A percentile compares a stretch with the other conserved stretches of the same genome.
These are phyloP conservation scores for Wickerhamiella siamensis DNA, from an alignment of 805 yeast genomes.

Conservation along the genomic window DNA sequence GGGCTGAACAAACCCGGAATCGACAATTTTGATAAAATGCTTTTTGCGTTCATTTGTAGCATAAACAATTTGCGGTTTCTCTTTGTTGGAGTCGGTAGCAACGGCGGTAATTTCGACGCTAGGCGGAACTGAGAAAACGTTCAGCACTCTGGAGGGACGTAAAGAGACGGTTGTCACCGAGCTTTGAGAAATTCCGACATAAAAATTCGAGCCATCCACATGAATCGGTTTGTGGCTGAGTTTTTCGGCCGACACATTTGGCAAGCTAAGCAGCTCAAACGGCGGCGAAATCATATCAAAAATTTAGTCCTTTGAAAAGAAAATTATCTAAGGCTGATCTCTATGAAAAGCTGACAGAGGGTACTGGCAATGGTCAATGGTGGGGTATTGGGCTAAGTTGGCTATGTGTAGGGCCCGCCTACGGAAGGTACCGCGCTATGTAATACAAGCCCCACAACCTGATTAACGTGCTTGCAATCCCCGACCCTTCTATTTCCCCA, in stretches of 20 bases:
- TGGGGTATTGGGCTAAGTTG: too few relatives aligned
- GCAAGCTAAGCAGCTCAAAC: slow-evolving; percentile 17
- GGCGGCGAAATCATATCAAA: slow-evolving; percentile 16
- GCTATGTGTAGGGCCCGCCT: too few relatives aligned
- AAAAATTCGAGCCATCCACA: slow-evolving; percentile 7
- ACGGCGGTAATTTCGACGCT: slow-evolving; percentile 19
- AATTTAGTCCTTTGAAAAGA: neutral
- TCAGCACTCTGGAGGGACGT: slow-evolving; percentile 23
- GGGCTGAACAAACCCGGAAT: neutral
- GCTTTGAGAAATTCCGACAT: slow-evolving; percentile 23
- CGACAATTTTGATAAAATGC: slow-evolving; percentile 11
- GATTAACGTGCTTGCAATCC: too few relatives aligned
- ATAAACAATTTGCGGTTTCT: slow-evolving; percentile 10
- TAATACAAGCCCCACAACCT: too few relatives aligned
- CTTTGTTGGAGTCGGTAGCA: slow-evolving; percentile 1
- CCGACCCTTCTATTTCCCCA: too few relatives aligned
- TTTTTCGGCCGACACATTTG: slow-evolving; percentile 7
- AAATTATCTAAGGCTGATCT: neutral
- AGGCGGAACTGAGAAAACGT: slow-evolving; percentile 25
- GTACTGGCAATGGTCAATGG: too few relatives aligned
- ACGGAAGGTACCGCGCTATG: too few relatives aligned
- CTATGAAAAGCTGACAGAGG: neutral
- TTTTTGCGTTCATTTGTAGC: slow-evolving; percentile 22
- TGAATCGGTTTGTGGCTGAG: slow-evolving; percentile 2
- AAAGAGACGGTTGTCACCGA: slow-evolving; percentile 19